Conservation (phyloP, 2,329 filamentous ascomycete species). For the Diaporthe ampelina region DNA sequence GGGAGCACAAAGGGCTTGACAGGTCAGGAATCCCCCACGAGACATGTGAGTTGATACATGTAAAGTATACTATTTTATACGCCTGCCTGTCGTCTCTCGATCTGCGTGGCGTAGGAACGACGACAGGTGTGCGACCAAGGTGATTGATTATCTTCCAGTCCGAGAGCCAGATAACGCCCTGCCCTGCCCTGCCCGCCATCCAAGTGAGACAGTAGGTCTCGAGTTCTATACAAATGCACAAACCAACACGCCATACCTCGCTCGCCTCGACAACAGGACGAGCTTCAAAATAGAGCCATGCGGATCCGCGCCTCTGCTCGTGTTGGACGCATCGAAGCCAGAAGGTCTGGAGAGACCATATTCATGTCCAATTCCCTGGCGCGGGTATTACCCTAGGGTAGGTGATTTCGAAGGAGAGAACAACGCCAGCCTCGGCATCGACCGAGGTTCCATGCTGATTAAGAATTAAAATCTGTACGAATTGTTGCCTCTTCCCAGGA, state of each 20-base stretch:
- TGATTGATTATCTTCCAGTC: slow-evolving; percentile 14
- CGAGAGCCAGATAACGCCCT: slow-evolving; percentile 9
- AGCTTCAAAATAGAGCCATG: neutral
- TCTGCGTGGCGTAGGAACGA: neutral
- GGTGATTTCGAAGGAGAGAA: slow-evolving; percentile 24
- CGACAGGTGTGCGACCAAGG: slow-evolving; percentile 1
- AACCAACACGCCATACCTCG: slow-evolving; percentile 20
- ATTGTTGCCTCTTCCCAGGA: neutral
- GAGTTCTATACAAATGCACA: slow-evolving; percentile 30
- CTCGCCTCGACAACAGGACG: neutral
- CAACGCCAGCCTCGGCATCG: slow-evolving; percentile 36
- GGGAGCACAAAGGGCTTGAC: neutral
- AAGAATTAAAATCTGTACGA: slow-evolving; percentile 38
- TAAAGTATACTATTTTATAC: slow-evolving; percentile 11
- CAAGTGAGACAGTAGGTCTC: neutral
- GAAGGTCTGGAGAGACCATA: neutral
- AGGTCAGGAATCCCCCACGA: neutral
- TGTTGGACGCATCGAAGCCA: neutral
- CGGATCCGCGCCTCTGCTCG: neutral
- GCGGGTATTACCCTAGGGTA: neutral
- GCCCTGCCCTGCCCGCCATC: slow-evolving; percentile 11
- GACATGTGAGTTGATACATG: slow-evolving; percentile 23
- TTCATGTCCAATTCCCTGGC: slow-evolving; percentile 4
- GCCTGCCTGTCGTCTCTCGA: neutral
- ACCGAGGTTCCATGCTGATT: slow-evolving; percentile 35